Percentiles rank a stretch among this genome's conserved stretches.
Evolutionary conservation across 805 yeast species (phyloP).

Genomic region (Yamadazyma sp.): DNA sequence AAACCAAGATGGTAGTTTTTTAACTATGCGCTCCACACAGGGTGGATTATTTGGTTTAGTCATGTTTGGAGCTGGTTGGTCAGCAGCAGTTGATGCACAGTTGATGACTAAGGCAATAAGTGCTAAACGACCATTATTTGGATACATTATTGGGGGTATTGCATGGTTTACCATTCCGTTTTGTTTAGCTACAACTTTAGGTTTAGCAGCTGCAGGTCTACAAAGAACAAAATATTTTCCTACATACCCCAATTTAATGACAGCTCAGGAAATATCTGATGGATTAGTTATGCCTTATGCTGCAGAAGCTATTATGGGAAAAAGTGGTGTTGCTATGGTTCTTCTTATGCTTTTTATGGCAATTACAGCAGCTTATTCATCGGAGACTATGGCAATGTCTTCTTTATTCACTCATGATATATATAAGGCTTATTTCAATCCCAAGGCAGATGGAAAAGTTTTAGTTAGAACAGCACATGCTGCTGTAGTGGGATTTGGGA

Average conservation of each 20-base stretch:
- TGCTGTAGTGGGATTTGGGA: conserved; percentile 20
- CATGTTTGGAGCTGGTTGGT: conserved; percentile 13
- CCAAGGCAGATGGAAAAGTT: conserved; percentile 20
- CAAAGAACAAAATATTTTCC: conserved; percentile 14
- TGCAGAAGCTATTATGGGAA: conserved; percentile 23
- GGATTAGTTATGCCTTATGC: conserved; percentile 22
- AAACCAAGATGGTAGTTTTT: conserved; percentile 10
- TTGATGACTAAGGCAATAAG: conserved; percentile 26
- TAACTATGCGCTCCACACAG: conserved; percentile 19
- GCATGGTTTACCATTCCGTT: conserved; percentile 24
- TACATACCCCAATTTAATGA: conserved; percentile 12
- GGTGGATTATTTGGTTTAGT: conserved; percentile 22
- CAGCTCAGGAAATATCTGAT: conserved; percentile 17
- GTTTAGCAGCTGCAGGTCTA: conserved; percentile 37
- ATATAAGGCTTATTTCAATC: conserved; percentile 22
- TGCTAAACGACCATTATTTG: conserved; percentile 18
- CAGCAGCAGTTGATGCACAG: conserved; percentile 20
- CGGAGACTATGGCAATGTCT: conserved; percentile 40
- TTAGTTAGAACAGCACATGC: conserved; percentile 20
- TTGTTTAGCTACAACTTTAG: conserved; percentile 26
- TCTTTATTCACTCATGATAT: conserved; percentile 29
- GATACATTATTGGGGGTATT: conserved; percentile 21
- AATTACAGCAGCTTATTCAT: conserved; percentile 40
- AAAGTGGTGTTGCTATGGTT: conserved; percentile 23
- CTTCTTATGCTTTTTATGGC: conserved; percentile 36